phyloP scores from a whole-genome alignment of 1,284 basidiomycete species.

The Cutaneotrichosporon arboriforme region DNA sequence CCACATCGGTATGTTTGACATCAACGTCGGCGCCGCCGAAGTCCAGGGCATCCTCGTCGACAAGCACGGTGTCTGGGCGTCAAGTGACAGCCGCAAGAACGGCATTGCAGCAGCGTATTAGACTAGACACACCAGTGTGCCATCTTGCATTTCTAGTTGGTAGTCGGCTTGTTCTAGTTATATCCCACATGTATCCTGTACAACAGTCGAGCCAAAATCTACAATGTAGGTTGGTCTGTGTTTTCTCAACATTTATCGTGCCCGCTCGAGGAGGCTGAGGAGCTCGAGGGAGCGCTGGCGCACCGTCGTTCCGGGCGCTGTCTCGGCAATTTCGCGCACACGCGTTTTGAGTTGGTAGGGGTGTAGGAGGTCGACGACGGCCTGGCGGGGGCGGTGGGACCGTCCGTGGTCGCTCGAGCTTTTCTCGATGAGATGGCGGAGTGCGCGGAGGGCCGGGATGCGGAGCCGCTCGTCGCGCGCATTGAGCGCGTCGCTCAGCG shows the following conservation, averaged over 20 bases:
- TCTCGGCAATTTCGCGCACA: conserved; percentile 29
- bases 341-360: conserved; percentile 36
- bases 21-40: conserved; percentile 43
- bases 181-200: conserved; percentile 4
- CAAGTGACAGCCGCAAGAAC: conserved; percentile 44
- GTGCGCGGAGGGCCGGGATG: conserved; percentile 33
- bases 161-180: neutral
- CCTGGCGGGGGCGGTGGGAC: conserved; percentile 29
- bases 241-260: neutral
- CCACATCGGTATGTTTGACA: conserved; percentile 56
- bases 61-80: conserved; percentile 43
- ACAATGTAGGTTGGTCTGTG: no score
- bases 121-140: no score
- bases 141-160: neutral
- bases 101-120: conserved; percentile 46
- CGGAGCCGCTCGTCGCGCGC: conserved; percentile 28
- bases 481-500: conserved; percentile 23
- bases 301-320: conserved; percentile 24
- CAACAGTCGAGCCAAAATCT: conserved; percentile 1
- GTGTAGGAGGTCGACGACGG: conserved; percentile 36
- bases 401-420: conserved; percentile 22
- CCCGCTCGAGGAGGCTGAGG: conserved; percentile 31
- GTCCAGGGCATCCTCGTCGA: conserved; percentile 63
- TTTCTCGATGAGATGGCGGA: conserved; percentile 41
- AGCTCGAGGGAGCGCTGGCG: conserved; percentile 23